Percentiles rank a stretch among this genome's conserved stretches.
These are phyloP conservation scores for Neopestalotiopsis rosae DNA, from an alignment of 2,329 filamentous ascomycete species.

Conservation along the genomic window DNA sequence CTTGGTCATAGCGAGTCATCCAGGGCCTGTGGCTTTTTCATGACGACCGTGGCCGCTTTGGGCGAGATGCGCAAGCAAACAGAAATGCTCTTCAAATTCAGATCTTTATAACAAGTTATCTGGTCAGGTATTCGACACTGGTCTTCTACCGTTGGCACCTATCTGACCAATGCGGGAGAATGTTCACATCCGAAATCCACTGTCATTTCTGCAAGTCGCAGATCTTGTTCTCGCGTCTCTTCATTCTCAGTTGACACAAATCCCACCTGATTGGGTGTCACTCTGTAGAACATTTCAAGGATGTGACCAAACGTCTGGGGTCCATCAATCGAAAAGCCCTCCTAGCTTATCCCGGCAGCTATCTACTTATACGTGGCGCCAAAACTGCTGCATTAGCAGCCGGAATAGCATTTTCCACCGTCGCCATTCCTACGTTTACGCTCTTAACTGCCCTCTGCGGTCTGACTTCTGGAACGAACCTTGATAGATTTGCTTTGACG, in stretches of 20 bases:
- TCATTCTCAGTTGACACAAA: not conserved
- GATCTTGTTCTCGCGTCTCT: not conserved
- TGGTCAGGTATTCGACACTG: not conserved
- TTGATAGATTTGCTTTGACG: constrained; percentile 10
- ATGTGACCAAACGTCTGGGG: not conserved
- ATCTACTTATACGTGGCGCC: not conserved
- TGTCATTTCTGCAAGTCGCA: not conserved
- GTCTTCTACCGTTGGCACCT: not conserved
- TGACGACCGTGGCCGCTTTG: not conserved
- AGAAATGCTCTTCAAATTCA: not conserved
- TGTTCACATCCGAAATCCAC: not conserved
- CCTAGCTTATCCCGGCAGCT: not conserved
- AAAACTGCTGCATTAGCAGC: not conserved
- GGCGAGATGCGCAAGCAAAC: not conserved
- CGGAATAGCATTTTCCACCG: not conserved
- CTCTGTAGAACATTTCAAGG: not conserved
- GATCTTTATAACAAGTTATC: not conserved
- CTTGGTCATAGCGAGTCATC: not conserved
- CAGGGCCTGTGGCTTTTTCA: not conserved
- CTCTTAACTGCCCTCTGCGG: not conserved
- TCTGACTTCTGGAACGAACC: constrained; percentile 3
- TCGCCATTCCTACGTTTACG: not conserved
- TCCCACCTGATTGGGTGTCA: not conserved
- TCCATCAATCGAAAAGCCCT: not conserved
- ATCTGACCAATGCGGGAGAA: not conserved